Percentiles rank a stretch among this genome's conserved stretches.
Conservation (phyloP, 345 rosid genomes). For the Chamaenerion angustifolium region DNA sequence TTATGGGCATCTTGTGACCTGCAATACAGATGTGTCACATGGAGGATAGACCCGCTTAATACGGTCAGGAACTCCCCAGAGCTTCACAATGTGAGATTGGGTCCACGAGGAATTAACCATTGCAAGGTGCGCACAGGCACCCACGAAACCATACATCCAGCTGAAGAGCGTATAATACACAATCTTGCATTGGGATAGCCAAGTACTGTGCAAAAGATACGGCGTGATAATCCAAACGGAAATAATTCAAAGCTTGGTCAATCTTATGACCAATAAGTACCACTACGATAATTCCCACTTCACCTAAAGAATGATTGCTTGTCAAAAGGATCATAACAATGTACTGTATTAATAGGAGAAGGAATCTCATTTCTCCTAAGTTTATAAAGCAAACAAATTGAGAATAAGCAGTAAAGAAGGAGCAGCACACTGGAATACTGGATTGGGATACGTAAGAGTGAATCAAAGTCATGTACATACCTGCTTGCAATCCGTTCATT, state of each 20-base stretch:
- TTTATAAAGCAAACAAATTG: background rate
- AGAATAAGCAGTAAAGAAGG: background rate
- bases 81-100: conserved; percentile 60
- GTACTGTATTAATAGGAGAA: too few species aligned
- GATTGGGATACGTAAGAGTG: background rate
- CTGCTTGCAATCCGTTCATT: conserved; percentile 56
- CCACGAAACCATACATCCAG: conserved; percentile 79
- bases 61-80: conserved; percentile 61
- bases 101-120: conserved; percentile 99
- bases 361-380: too few species aligned
- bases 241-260: background rate
- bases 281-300: too few species aligned
- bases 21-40: conserved; percentile 90
- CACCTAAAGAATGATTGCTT: too few species aligned
- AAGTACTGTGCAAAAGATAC: conserved; percentile 32
- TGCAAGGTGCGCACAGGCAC: conserved; percentile 71
- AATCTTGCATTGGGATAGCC: conserved; percentile 66
- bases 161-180: conserved; percentile 62
- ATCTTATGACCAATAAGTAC: too few species aligned
- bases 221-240: conserved; percentile 2
- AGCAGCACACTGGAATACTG: background rate
- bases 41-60: conserved; percentile 82
- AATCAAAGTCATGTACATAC: conserved; percentile 16
- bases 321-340: too few species aligned
- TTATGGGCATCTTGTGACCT: conserved; percentile 25